Conservation (phyloP, 1,284 basidiomycete genomes). For the Sphagnurus paluster region DNA sequence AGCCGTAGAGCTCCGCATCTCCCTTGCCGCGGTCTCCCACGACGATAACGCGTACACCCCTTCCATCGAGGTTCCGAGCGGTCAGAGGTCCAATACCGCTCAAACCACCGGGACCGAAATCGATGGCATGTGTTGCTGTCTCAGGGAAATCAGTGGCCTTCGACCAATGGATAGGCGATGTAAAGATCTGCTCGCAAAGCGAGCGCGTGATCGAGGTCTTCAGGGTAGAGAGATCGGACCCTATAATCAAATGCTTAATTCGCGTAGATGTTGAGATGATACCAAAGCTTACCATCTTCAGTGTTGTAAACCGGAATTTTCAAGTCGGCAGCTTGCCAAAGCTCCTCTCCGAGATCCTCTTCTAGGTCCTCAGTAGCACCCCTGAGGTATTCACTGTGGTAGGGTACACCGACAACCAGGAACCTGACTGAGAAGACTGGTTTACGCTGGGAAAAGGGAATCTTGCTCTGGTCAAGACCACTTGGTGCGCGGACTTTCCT, state of each 20-base stretch:
- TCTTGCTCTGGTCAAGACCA: conserved; percentile 92
- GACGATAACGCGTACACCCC: conserved; percentile 88
- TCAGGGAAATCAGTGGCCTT: conserved; percentile 88
- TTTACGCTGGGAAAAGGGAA: conserved; percentile 93
- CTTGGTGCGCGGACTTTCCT: conserved; percentile 87
- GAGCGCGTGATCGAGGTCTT: conserved; percentile 74
- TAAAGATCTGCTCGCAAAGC: conserved; percentile 93
- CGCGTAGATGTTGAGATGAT: conserved; percentile 7
- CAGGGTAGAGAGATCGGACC: conserved; percentile 76
- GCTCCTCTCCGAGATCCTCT: conserved; percentile 77
- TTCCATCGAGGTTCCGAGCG: conserved; percentile 88
- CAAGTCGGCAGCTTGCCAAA: conserved; percentile 80
- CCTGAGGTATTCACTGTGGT: conserved; percentile 88
- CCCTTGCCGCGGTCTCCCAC: conserved; percentile 86
- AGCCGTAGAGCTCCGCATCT: conserved; percentile 82
- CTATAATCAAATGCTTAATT: conserved; percentile 40
- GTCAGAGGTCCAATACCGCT: conserved; percentile 94
- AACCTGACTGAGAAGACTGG: conserved; percentile 93
- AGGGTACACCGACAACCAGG: conserved; percentile 92
- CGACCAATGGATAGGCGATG: conserved; percentile 89
- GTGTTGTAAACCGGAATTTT: conserved; percentile 90
- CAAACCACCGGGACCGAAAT: conserved; percentile 94
- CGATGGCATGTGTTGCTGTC: conserved; percentile 90
- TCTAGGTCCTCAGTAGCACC: conserved; percentile 76
- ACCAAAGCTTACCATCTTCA: conserved; percentile 70